Evolutionary conservation across 352 stramenopile species (phyloP).

Genomic region (Phytophthora citricola): DNA sequence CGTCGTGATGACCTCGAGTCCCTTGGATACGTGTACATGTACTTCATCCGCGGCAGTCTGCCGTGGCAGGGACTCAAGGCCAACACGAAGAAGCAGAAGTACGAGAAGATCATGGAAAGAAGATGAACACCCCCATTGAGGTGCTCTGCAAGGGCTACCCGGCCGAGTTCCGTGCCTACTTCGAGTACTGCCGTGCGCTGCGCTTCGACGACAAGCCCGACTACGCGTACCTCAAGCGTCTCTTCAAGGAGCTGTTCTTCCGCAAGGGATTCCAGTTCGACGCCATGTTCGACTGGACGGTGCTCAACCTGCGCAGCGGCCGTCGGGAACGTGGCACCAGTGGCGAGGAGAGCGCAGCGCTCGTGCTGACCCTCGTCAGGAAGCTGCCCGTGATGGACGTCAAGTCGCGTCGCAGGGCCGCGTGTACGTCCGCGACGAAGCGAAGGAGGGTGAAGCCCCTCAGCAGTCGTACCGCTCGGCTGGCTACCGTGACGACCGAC

Average conservation of each 20-base stretch:
- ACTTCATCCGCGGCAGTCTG: constrained; percentile 94
- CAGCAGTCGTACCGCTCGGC: constrained; percentile 67
- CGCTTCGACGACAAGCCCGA: constrained; percentile 91
- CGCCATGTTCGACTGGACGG: constrained; percentile 99
- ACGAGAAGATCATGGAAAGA: constrained; percentile 99
- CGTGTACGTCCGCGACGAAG: constrained; percentile 72
- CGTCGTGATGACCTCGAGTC: constrained; percentile 98
- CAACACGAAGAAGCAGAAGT: constrained; percentile 95
- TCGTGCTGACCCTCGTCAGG: constrained; percentile 64
- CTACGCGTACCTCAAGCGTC: constrained; percentile 92
- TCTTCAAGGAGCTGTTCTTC: constrained; percentile 99
- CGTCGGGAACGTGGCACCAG: constrained; percentile 69
- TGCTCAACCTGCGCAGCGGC: constrained; percentile 89
- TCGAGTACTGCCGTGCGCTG: constrained; percentile 92
- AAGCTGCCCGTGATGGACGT: constrained; percentile 50
- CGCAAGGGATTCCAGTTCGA: constrained; percentile 99
- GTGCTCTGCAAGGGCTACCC: constrained; percentile 95
- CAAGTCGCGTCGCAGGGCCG: constrained; percentile 65
- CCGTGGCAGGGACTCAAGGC: constrained; percentile 99
- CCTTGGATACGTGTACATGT: constrained; percentile 96
- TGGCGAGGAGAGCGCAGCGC: constrained; percentile 69
- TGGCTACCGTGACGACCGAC: constrained; percentile 57
- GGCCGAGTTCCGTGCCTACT: constrained; percentile 97
- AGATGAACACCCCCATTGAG: constrained; percentile 95
- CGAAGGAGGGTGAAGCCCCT: constrained; percentile 63